Evolutionary conservation across 495 filamentous ascomycete genomes (phyloP), one percentile per base, ranked within the genome.

Genomic region (Paragyromitra xinjiangensis): DNA sequence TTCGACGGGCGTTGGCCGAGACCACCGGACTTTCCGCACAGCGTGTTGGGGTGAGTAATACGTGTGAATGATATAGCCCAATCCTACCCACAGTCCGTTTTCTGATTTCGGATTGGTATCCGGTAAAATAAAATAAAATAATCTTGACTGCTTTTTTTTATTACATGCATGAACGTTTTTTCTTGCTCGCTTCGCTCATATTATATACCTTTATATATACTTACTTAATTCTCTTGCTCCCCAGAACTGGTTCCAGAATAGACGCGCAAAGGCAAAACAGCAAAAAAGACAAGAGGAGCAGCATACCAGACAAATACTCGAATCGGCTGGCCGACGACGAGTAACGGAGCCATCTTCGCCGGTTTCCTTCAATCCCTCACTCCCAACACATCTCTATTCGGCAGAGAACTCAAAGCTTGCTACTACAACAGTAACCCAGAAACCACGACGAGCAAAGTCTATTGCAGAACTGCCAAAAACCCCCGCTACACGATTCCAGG

Each of bases 241-340:
- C 29, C 71, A 95, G 93, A 95, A 95, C 79, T 95, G 93, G 93
- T 97, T 95, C 83, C 93, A 96, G 83, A 96, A 95, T 82, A 88
- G 93, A 64, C 90, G 93, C 50, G 92, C 92, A 68, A 93, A 94
- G 82, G 91, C 91, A 40, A 94, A 94, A 85, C 90, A 93, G 78
- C 89, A 93, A 81, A 90, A 86, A 81, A 88, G 90, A 82, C 90
- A 91, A 81, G 88, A 90, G 81, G 90, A 93, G 39, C 74, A 64
- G 45, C 79, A 81, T 12, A 81, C 74, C 5, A 79, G 59, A 64
- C 69, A 75, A 65, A 81, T 82, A 77, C 80, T 82, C 73, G 81
- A 80, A 82, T 82, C 77, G 77, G 80, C 81, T 50, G 72, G 81
- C 65, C 80, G 81, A 70, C 63, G 77, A 50, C 71, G 72, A 67